Evolutionary conservation across 331 rosid species (phyloP), one percentile per base, ranked within the genome.

Genomic region (Saraca asoca): DNA sequence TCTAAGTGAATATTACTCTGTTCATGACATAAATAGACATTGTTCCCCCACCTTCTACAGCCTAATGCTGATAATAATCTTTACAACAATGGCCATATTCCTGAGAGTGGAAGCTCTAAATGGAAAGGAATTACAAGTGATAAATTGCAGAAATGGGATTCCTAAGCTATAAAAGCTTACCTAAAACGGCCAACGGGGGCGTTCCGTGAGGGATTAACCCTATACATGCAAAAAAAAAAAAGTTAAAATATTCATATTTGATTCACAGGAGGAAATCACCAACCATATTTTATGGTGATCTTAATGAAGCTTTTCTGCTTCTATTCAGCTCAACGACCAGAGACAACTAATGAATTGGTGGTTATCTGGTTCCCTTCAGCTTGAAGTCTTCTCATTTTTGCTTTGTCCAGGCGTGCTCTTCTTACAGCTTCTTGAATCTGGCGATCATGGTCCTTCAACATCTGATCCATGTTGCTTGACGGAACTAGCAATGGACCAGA

Each of bases 391-490:
- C 90, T 73, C 71, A 77, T 74, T 78, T 84, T 90, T 10, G 96
- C 98, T 82, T 90, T 93, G 87, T 87, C 97, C 1, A 89, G 65
- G 4, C 95, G 95, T 2, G 97, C 87, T 72, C 95, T 84, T 85
- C 97, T 76, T 69, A 83, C 95, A 4, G 91, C 99, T 81, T 94
- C 99, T 69, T 94, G 99, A 72, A 94, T 90, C 18, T 94, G 99
- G 46, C 96, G 90, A 74, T 94, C 97, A 0, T 94, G 97, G 78
- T 94, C 99, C 83, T 94, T 94, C 78, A 94, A 74, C 97, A 90
- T 82, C 85, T 94, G 99, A 53, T 93, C 97, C 91, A 80, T 78
- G 83, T 94, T 94, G 78, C 88, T 83, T 13, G 97, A 90, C 12
- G 96, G 95, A 64, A 88, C 97, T 12, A 94, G 74, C 78, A 94